phyloP scores from a whole-genome alignment of 768 basidiomycete species.

The Suillus weaverae region DNA sequence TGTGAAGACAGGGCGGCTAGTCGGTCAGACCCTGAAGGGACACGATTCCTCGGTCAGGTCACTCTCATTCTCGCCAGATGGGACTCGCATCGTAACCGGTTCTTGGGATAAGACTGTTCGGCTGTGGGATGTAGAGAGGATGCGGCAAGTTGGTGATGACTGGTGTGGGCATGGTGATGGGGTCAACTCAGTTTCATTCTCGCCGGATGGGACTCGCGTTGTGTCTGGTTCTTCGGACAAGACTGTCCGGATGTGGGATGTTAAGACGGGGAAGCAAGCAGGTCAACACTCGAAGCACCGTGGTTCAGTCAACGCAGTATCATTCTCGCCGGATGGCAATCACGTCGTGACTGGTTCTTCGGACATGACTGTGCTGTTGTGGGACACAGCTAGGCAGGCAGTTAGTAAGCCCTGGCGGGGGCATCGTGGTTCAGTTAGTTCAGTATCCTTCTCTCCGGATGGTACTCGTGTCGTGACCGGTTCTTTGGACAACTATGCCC shows the following conservation, averaged over 20 bases:
- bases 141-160: neutral
- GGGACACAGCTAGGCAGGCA: slow-evolving; percentile 17
- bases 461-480: neutral
- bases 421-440: neutral
- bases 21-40: neutral
- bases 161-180: slow-evolving; percentile 3
- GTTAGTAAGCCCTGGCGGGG: neutral
- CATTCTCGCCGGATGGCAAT: slow-evolving; percentile 4
- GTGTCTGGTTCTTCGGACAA: neutral
- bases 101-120: neutral
- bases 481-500: neutral
- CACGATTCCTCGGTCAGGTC: neutral
- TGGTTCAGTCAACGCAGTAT: neutral
- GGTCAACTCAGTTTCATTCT: slow-evolving; percentile 10
- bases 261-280: neutral
- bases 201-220: slow-evolving; percentile 8
- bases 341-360: slow-evolving; percentile 16
- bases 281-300: neutral
- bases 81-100: slow-evolving; percentile 2
- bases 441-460: slow-evolving; percentile 4
- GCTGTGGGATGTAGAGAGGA: slow-evolving; percentile 6
- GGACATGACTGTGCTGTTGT: slow-evolving; percentile 20
- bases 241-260: neutral
- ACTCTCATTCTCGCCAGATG: slow-evolving; percentile 10
- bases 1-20: neutral